These are phyloP conservation scores for Acanthamoeba castellanii DNA, from an alignment of 208 protist genomes.

Conservation along the genomic window DNA sequence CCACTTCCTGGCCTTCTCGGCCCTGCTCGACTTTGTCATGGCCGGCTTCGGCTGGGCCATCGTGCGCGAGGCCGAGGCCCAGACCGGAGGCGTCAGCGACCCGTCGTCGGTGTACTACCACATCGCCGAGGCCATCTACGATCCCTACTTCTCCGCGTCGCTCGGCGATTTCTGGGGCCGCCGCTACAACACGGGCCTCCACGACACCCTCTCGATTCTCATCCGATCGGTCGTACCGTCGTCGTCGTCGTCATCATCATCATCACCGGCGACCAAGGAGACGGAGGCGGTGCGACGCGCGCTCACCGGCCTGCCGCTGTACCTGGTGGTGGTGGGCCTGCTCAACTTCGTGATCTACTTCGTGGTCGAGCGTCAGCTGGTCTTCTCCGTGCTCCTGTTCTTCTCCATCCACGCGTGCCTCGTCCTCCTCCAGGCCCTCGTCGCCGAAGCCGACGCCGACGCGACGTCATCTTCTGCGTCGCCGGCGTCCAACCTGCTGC, in stretches of 20 bases:
- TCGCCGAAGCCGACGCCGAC: slow-evolving; percentile 28
- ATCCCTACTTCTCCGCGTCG: slow-evolving; percentile 42
- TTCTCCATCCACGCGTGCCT: slow-evolving; percentile 5
- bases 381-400: slow-evolving; percentile 53
- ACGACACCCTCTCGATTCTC: neutral
- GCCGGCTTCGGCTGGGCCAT: slow-evolving; percentile 64
- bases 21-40: slow-evolving; percentile 39
- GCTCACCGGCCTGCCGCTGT: slow-evolving; percentile 30
- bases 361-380: neutral
- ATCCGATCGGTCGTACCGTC: neutral
- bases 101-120: neutral
- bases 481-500: neutral
- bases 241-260: neutral
- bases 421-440: slow-evolving; percentile 5
- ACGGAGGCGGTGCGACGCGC: slow-evolving; percentile 40
- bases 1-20: slow-evolving; percentile 64
- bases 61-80: neutral
- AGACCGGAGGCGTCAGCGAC: neutral
- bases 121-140: slow-evolving; percentile 62
- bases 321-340: slow-evolving; percentile 6
- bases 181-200: slow-evolving; percentile 51
- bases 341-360: slow-evolving; percentile 56
- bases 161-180: slow-evolving; percentile 31
- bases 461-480: neutral
- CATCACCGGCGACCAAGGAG: neutral